These are phyloP conservation scores for Trichoderma koningiopsis DNA, from an alignment of 2,329 filamentous ascomycete genomes.

Conservation along the genomic window DNA sequence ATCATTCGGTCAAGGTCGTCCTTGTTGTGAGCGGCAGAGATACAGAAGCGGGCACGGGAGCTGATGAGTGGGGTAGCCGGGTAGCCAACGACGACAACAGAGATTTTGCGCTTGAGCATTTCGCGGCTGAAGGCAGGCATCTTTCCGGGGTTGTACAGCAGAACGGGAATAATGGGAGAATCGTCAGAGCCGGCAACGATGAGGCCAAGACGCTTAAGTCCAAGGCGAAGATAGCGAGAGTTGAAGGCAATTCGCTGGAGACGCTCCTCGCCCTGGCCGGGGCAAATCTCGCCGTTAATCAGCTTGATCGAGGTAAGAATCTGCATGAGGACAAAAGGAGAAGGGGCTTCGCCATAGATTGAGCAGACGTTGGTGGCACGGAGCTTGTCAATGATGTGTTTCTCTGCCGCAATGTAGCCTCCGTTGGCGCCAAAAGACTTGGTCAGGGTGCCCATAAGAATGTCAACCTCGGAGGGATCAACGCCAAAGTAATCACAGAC, in stretches of 20 bases:
- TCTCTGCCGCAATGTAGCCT: conserved; percentile 89
- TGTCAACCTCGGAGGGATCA: conserved; percentile 83
- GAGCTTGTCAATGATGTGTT: conserved; percentile 89
- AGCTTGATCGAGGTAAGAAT: conserved; percentile 85
- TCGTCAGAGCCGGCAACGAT: conserved; percentile 98
- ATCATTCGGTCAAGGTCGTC: conserved; percentile 92
- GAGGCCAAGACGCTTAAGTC: conserved; percentile 92
- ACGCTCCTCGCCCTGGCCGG: conserved; percentile 92
- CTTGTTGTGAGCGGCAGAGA: conserved; percentile 96
- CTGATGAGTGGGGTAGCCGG: conserved; percentile 94
- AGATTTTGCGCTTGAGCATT: conserved; percentile 97
- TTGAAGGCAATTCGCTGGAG: conserved; percentile 97
- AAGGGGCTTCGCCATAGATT: conserved; percentile 82
- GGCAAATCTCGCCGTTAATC: conserved; percentile 83
- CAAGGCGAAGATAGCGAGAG: conserved; percentile 94
- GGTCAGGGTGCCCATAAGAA: conserved; percentile 96
- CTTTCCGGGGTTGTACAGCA: conserved; percentile 98
- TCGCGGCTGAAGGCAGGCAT: conserved; percentile 98
- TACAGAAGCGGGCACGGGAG: conserved; percentile 92
- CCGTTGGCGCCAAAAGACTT: conserved; percentile 99
- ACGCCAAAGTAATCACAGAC: conserved; percentile 98
- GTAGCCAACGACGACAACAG: conserved; percentile 95
- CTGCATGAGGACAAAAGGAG: conserved; percentile 86
- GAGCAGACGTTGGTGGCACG: conserved; percentile 82
- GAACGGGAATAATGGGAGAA: conserved; percentile 91